Evolutionary conservation across 345 rosid genomes (phyloP).

Genomic region (Salix dunnii): DNA sequence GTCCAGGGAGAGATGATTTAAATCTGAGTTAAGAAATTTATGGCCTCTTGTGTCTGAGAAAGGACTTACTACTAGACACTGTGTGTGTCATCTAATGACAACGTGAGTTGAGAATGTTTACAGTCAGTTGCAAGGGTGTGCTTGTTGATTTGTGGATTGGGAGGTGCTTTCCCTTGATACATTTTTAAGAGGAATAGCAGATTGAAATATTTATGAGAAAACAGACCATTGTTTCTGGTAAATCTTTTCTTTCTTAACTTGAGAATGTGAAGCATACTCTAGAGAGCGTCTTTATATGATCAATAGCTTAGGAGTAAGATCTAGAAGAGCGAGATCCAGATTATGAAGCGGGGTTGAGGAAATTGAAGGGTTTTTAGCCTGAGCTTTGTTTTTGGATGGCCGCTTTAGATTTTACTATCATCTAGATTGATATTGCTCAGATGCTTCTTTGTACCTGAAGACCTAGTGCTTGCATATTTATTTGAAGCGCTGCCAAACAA

Average conservation of each 20-base stretch:
- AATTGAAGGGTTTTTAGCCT: not conserved
- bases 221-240: not conserved
- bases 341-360: not conserved
- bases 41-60: not conserved
- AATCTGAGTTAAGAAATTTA: not conserved
- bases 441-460: not conserved
- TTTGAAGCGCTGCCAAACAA: not conserved
- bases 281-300: not conserved
- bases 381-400: not conserved
- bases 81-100: not conserved
- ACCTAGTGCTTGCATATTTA: not conserved
- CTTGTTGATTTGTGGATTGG: not conserved
- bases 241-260: not conserved
- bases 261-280: not conserved
- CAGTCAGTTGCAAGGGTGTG: not conserved
- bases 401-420: not conserved
- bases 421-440: not conserved
- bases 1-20: not conserved
- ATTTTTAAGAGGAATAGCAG: not conserved
- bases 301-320: not conserved
- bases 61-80: not conserved
- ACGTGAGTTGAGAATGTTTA: not conserved
- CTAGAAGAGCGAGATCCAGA: not conserved
- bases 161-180: not conserved
- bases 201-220: not conserved